These are phyloP conservation scores for Xylaria telfairii DNA, from an alignment of 495 filamentous ascomycete genomes.

Conservation along the genomic window DNA sequence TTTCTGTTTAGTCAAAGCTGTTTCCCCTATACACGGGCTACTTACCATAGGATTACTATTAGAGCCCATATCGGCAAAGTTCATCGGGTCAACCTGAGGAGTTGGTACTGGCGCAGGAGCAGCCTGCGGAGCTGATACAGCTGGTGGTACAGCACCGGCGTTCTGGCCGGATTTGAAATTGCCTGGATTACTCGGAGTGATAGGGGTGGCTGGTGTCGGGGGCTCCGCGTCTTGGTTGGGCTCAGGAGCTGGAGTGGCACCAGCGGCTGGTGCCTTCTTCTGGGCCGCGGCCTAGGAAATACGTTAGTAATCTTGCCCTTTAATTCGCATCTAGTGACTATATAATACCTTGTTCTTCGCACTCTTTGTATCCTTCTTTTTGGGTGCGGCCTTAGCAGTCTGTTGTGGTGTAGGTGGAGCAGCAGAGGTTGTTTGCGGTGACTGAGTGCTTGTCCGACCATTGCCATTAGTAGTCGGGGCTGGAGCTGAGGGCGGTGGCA, in stretches of 20 bases:
- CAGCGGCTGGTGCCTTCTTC: conserved; percentile 73
- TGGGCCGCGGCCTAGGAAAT: conserved; percentile 62
- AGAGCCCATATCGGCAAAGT: conserved; percentile 44
- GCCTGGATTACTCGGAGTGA: conserved; percentile 78
- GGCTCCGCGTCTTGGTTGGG: conserved; percentile 72
- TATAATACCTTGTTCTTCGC: conserved; percentile 75
- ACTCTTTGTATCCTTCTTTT: conserved; percentile 81
- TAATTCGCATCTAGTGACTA: conserved; percentile 22
- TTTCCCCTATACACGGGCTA: not conserved
- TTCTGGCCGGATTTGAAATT: conserved; percentile 67
- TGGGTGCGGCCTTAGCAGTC: conserved; percentile 77
- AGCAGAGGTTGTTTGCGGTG: conserved; percentile 74
- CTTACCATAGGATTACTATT: conserved; percentile 44
- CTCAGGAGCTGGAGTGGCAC: conserved; percentile 79
- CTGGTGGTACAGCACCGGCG: conserved; percentile 50
- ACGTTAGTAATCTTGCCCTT: conserved; percentile 44
- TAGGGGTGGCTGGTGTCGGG: conserved; percentile 82
- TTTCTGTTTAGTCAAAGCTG: not conserved
- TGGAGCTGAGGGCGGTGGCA: conserved; percentile 90
- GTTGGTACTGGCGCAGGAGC: conserved; percentile 56
- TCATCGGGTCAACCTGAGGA: conserved; percentile 51
- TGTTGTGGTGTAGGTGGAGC: conserved; percentile 89
- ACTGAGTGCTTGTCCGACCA: conserved; percentile 71
- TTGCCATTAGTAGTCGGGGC: conserved; percentile 59
- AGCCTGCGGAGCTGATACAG: conserved; percentile 48